These are phyloP conservation scores for Diaporthe aspalathi DNA, from an alignment of 2,329 filamentous ascomycete species.

Conservation along the genomic window DNA sequence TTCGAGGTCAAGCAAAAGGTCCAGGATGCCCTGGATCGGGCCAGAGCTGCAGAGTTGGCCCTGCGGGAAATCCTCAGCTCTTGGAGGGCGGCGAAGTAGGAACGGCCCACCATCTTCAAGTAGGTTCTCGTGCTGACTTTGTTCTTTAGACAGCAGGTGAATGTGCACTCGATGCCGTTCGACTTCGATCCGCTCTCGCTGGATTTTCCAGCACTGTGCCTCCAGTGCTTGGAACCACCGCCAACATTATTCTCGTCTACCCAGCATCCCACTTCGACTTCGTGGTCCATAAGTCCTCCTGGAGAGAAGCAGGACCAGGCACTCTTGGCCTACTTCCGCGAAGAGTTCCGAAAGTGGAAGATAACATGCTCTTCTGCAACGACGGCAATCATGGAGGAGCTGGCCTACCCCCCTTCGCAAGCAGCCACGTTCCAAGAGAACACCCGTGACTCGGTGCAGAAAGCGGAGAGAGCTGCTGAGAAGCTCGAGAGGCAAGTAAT, in stretches of 20 bases:
- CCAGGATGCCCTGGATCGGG: conserved; percentile 80
- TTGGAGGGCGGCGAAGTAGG: conserved; percentile 83
- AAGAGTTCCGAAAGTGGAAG: conserved; percentile 76
- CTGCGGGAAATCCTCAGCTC: conserved; percentile 85
- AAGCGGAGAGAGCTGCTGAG: conserved; percentile 64
- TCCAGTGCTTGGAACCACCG: conserved; percentile 83
- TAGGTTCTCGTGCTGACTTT: conserved; percentile 3
- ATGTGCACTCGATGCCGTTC: conserved; percentile 68
- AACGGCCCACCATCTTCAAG: background rate
- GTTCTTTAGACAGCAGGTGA: conserved; percentile 62
- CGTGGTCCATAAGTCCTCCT: conserved; percentile 85
- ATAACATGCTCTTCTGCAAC: conserved; percentile 62
- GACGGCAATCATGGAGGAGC: conserved; percentile 62
- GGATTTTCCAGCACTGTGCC: conserved; percentile 85
- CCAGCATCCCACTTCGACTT: conserved; percentile 80
- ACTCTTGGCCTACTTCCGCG: conserved; percentile 73
- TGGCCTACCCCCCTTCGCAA: conserved; percentile 58
- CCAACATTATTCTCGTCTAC: conserved; percentile 85
- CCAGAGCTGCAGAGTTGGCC: conserved; percentile 85
- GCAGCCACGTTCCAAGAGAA: conserved; percentile 54
- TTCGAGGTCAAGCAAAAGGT: conserved; percentile 73
- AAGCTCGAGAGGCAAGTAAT: conserved; percentile 75
- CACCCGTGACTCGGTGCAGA: conserved; percentile 59
- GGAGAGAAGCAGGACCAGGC: conserved; percentile 79
- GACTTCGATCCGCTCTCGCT: conserved; percentile 88